phyloP scores from a whole-genome alignment of 768 basidiomycete species.

The Pleurotus tuoliensis region DNA sequence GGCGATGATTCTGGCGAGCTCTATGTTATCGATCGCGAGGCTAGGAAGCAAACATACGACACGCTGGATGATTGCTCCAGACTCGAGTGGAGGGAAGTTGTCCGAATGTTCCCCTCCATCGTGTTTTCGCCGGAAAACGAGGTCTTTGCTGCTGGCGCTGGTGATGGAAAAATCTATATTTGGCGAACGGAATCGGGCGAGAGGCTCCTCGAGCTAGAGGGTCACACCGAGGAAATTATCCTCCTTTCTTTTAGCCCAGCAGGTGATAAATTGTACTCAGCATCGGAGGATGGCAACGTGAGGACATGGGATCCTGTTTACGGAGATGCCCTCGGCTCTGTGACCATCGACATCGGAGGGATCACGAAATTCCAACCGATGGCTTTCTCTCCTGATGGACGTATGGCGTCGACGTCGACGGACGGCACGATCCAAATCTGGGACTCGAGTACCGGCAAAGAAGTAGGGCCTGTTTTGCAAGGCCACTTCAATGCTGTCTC shows the following conservation, averaged over 20 bases:
- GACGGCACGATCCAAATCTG: slow-evolving; percentile 6
- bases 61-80: background rate
- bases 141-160: background rate
- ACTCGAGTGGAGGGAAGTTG: background rate
- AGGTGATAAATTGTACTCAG: slow-evolving; percentile 2
- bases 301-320: slow-evolving; percentile 4
- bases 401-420: background rate
- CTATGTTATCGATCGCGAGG: background rate
- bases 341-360: background rate
- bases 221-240: slow-evolving; percentile 1
- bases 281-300: background rate
- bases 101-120: slow-evolving; percentile 3
- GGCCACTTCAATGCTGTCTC: background rate
- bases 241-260: slow-evolving; percentile 6
- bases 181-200: slow-evolving; percentile 2
- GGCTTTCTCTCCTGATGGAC: slow-evolving; percentile 2
- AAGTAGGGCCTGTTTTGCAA: slow-evolving; percentile 2
- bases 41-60: background rate
- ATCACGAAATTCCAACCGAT: slow-evolving; percentile 1
- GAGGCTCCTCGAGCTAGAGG: background rate
- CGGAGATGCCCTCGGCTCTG: background rate
- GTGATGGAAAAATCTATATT: background rate
- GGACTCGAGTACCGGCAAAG: background rate
- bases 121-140: slow-evolving; percentile 3
- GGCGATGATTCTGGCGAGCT: background rate